Conservation (phyloP, 2,329 filamentous ascomycete species). For the Elsinoe australis region DNA sequence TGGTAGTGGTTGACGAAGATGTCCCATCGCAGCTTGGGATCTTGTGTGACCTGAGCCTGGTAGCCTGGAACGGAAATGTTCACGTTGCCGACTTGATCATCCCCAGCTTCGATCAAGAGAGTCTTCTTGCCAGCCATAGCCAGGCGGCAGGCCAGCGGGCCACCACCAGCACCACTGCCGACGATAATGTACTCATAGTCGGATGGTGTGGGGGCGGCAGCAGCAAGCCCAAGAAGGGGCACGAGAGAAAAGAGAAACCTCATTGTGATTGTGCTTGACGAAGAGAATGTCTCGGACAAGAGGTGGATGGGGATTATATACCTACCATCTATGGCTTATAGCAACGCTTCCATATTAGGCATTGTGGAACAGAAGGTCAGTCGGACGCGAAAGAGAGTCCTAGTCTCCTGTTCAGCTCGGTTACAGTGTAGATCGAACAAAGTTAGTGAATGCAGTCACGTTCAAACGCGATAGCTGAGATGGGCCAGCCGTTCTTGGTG, state of each 20-base stretch:
- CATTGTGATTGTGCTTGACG: background rate
- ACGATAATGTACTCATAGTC: conserved; percentile 57
- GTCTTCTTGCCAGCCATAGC: conserved; percentile 53
- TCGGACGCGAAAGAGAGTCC: background rate
- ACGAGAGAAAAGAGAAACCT: background rate
- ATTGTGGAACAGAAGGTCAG: background rate
- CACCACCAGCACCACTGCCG: conserved; percentile 53
- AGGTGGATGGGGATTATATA: background rate
- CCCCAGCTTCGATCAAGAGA: conserved; percentile 55
- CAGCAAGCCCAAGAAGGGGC: background rate
- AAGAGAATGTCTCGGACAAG: background rate
- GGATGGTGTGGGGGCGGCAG: background rate
- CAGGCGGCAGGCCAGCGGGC: conserved; percentile 51
- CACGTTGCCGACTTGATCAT: conserved; percentile 46
- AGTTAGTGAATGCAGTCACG: background rate
- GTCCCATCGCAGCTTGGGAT: conserved; percentile 52
- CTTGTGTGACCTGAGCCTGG: conserved; percentile 48
- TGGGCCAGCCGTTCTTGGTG: conserved; percentile 10
- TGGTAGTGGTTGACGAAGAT: conserved; percentile 58
- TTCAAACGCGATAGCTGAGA: background rate
- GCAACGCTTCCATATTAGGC: no score
- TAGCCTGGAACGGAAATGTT: conserved; percentile 51
- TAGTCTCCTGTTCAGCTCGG: conserved; percentile 9
- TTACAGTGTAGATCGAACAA: background rate
- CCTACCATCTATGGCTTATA: background rate